Evolutionary conservation across 257 asterid genomes (phyloP).

Genomic region (Ilex asprella): DNA sequence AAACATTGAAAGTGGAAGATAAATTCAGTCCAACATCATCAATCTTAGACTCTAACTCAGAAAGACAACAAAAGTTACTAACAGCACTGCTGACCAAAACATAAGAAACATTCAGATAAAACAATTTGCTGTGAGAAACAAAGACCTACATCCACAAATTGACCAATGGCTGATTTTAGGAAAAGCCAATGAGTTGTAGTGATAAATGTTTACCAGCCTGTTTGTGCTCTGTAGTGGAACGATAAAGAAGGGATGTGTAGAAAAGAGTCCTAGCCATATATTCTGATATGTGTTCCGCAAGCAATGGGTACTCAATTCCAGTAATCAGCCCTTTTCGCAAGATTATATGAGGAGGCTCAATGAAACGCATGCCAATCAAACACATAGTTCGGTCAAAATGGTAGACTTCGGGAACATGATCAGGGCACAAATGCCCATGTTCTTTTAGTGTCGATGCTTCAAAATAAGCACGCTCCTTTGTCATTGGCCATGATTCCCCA

Average conservation of each 20-base stretch:
- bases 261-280: constrained; percentile 86
- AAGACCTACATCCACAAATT: too few species aligned
- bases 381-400: constrained; percentile 86
- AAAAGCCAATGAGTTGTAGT: too few species aligned
- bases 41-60: too few species aligned
- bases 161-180: too few species aligned
- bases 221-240: constrained; percentile 80
- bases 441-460: constrained; percentile 60
- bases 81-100: too few species aligned
- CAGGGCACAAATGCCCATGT: constrained; percentile 69
- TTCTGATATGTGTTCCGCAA: constrained; percentile 74
- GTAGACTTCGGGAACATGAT: constrained; percentile 86
- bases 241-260: constrained; percentile 82
- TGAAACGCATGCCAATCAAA: constrained; percentile 85
- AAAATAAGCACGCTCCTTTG: constrained; percentile 93
- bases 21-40: too few species aligned
- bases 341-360: constrained; percentile 95
- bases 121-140: too few species aligned
- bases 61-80: too few species aligned
- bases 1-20: too few species aligned
- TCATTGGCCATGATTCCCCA: constrained; percentile 99
- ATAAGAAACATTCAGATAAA: too few species aligned
- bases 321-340: constrained; percentile 83
- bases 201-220: constrained; percentile 48
- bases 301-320: constrained; percentile 82